These are phyloP conservation scores for Ganoderma resinaceum DNA, from an alignment of 1,284 basidiomycete genomes.

Conservation along the genomic window DNA sequence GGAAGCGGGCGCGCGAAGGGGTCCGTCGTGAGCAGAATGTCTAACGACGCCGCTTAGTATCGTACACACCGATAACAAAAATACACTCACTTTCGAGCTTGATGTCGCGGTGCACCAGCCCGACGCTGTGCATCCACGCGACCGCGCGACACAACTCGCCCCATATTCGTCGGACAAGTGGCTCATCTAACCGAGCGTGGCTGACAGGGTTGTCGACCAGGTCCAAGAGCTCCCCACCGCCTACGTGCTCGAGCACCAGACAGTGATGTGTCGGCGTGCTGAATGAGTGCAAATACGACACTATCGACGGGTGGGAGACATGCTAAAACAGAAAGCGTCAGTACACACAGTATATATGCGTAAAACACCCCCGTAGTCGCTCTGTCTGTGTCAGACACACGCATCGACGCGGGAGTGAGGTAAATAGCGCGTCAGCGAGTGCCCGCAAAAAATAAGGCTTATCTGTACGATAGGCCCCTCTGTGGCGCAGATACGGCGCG, in stretches of 20 bases:
- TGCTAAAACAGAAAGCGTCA: constrained; percentile 52
- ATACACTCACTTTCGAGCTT: constrained; percentile 88
- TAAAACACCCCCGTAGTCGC: background rate
- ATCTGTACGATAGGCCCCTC: constrained; percentile 1
- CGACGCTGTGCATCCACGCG: constrained; percentile 89
- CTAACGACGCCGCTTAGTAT: constrained; percentile 29
- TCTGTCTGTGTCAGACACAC: background rate
- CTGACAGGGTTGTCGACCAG: constrained; percentile 72
- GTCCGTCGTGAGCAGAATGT: constrained; percentile 62
- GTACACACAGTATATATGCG: constrained; percentile 1
- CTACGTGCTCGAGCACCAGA: constrained; percentile 81
- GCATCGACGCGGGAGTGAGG: background rate
- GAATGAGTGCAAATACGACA: constrained; percentile 76
- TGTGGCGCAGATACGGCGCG: constrained; percentile 1
- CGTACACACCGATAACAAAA: background rate
- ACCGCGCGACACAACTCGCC: constrained; percentile 83
- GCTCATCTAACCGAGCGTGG: constrained; percentile 56
- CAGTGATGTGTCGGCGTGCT: constrained; percentile 80
- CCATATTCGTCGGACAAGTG: constrained; percentile 79
- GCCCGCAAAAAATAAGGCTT: background rate
- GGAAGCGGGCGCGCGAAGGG: constrained; percentile 47
- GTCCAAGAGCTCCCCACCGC: constrained; percentile 87
- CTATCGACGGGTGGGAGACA: constrained; percentile 86
- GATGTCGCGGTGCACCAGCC: constrained; percentile 91
- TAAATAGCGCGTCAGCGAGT: background rate